Percentiles rank a stretch among this genome's conserved stretches.
These are phyloP conservation scores for Phytophthora sp. DNA, from an alignment of 352 stramenopile species.

Conservation along the genomic window DNA sequence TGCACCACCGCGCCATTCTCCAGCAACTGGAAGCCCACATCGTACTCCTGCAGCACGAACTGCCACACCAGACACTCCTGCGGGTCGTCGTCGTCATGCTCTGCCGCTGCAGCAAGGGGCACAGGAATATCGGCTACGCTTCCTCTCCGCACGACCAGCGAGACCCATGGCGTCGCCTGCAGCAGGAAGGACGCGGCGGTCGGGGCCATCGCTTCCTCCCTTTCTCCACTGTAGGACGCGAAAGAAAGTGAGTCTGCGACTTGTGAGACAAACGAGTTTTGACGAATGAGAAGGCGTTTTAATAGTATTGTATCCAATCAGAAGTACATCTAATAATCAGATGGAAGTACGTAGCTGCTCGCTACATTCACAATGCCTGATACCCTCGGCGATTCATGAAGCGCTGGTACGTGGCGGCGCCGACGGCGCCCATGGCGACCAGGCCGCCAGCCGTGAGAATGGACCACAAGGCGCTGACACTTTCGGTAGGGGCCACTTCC, in stretches of 20 bases:
- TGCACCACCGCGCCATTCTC: constrained; percentile 42
- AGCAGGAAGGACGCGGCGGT: constrained; percentile 56
- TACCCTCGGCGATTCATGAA: constrained; percentile 51
- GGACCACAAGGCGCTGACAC: constrained; percentile 34
- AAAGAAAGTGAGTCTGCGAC: constrained; percentile 22
- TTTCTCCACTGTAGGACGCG: constrained; percentile 17
- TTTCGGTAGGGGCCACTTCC: constrained; percentile 2
- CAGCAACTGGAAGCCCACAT: constrained; percentile 69
- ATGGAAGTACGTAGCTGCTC: neutral
- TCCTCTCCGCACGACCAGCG: constrained; percentile 56
- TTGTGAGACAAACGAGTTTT: constrained; percentile 27
- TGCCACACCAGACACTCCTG: constrained; percentile 65
- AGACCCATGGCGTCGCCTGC: constrained; percentile 56
- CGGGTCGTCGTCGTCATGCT: constrained; percentile 9
- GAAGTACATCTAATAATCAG: constrained; percentile 10
- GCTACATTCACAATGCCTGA: constrained; percentile 37
- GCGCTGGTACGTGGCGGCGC: constrained; percentile 50
- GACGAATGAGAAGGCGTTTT: constrained; percentile 36
- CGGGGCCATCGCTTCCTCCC: constrained; percentile 5
- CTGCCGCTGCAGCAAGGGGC: constrained; percentile 18
- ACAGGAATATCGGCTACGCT: constrained; percentile 57
- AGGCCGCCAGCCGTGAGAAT: constrained; percentile 40
- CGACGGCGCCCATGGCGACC: constrained; percentile 44
- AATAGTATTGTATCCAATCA: constrained; percentile 14
- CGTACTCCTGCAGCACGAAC: constrained; percentile 63